Evolutionary conservation across 2,329 filamentous ascomycete genomes (phyloP), one percentile per base, ranked within the genome.

Genomic region (Aspergillus amoenus): DNA sequence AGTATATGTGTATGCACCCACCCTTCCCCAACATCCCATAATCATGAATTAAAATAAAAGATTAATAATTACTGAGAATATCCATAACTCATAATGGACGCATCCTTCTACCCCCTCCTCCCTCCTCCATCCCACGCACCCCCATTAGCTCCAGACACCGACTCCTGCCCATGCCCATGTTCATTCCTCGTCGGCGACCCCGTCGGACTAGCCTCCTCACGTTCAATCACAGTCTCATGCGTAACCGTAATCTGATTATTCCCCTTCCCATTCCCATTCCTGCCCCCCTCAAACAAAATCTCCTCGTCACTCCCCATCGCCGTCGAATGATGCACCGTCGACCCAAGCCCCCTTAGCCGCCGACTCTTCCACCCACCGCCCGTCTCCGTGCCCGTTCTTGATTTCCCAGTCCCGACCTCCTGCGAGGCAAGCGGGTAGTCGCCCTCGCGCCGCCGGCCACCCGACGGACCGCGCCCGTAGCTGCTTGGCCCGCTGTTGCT

Each of bases 291-390:
- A 11, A 52, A 54, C 8, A 68, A 48, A 3, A 69, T 66, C 37
- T 68, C 61, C 54, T 71, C 69, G 27, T 72, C 69, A 27, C 67
- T 70, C 2, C 68, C 67, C 66, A 67, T 69, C 5, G 63, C 67
- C 12, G 54, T 61, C 11, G 53, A 56, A 7, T 62, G 41, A n/a
- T 18, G 32, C 27, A 42, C 46, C 2, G 58, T 50, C 15, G 27
- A 30, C 27, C 62, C 49, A 7, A 57, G 45, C 21, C 45, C 34
- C 2, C 50, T 17, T 12, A 44, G 61, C 8, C 58, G 17, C 34
- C 18, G 21, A 3, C 32, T 32, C 22, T 3, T 30, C 13, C 13
- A 27, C n/a, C 18, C 7, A 9, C 24, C 6, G 4, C 37, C 37
- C 13, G 27, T 44, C 4, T 24, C 24, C 12, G 22, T 39, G 1